Evolutionary conservation across 176 grass and related monocot species (phyloP).

Genomic region (Musa acuminata): DNA sequence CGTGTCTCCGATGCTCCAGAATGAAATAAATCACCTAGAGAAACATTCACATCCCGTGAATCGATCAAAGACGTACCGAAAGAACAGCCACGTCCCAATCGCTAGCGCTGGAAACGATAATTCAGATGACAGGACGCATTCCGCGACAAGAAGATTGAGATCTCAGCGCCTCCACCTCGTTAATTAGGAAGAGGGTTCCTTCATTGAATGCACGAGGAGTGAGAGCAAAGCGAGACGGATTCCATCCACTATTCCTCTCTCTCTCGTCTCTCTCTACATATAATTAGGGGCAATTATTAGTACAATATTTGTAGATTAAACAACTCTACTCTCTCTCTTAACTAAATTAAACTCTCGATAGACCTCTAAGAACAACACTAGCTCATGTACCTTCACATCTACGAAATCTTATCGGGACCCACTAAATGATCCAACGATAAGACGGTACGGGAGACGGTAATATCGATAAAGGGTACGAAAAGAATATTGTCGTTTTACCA

Average conservation of each 20-base stretch:
- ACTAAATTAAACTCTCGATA: background rate
- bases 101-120: background rate
- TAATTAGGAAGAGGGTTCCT: background rate
- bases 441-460: too few relatives aligned
- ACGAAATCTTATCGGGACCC: too few relatives aligned
- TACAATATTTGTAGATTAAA: background rate
- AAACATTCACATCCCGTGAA: background rate
- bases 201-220: background rate
- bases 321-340: background rate
- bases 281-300: background rate
- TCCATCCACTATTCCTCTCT: background rate
- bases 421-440: too few relatives aligned
- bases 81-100: constrained; percentile 1
- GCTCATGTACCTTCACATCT: background rate
- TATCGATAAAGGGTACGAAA: too few relatives aligned
- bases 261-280: background rate
- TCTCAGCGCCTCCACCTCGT: background rate
- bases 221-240: background rate
- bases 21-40: background rate
- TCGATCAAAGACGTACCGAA: background rate
- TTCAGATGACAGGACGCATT: constrained; percentile 1
- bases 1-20: background rate
- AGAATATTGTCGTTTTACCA: too few relatives aligned
- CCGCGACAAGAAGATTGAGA: background rate
- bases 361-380: background rate